These are phyloP conservation scores for Pisolithus tinctorius DNA, from an alignment of 768 basidiomycete species.

Conservation along the genomic window DNA sequence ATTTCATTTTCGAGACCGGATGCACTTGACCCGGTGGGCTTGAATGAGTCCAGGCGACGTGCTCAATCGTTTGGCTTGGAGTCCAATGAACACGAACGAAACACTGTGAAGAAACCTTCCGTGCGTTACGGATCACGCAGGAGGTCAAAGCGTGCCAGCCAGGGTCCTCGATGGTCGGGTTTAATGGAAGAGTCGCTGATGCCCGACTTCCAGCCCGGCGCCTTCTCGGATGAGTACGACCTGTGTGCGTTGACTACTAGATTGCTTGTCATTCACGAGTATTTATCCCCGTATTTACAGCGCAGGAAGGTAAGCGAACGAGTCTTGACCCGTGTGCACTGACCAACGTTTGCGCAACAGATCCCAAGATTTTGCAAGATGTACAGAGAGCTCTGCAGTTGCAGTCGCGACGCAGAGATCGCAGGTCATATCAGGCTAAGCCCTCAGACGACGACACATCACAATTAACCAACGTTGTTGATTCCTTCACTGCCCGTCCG, in stretches of 20 bases:
- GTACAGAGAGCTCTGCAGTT: conserved; percentile 69
- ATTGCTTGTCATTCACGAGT: conserved; percentile 2
- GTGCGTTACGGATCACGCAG: conserved; percentile 12
- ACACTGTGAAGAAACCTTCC: conserved; percentile 11
- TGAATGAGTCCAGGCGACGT: not conserved
- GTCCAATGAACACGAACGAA: conserved; percentile 9
- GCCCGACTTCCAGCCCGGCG: conserved; percentile 32
- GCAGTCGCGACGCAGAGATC: conserved; percentile 70
- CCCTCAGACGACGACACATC: conserved; percentile 14
- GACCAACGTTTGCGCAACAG: conserved; percentile 30
- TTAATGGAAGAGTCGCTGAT: conserved; percentile 23
- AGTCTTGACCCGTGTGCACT: conserved; percentile 2
- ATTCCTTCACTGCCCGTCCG: conserved; percentile 23
- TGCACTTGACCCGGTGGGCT: not conserved
- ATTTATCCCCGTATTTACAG: conserved; percentile 29
- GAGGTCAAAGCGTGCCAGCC: conserved; percentile 12
- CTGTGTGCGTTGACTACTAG: conserved; percentile 45
- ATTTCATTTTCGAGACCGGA: conserved; percentile 11
- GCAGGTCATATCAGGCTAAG: conserved; percentile 27
- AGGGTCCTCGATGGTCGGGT: conserved; percentile 13
- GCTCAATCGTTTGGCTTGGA: conserved; percentile 15
- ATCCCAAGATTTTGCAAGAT: conserved; percentile 75
- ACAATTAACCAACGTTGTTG: conserved; percentile 20
- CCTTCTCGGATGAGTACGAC: conserved; percentile 74
- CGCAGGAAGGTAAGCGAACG: conserved; percentile 60